Base-by-base conservation (phyloP, 2,329 filamentous ascomycete genomes). In the Zalaria sp. region DNA sequence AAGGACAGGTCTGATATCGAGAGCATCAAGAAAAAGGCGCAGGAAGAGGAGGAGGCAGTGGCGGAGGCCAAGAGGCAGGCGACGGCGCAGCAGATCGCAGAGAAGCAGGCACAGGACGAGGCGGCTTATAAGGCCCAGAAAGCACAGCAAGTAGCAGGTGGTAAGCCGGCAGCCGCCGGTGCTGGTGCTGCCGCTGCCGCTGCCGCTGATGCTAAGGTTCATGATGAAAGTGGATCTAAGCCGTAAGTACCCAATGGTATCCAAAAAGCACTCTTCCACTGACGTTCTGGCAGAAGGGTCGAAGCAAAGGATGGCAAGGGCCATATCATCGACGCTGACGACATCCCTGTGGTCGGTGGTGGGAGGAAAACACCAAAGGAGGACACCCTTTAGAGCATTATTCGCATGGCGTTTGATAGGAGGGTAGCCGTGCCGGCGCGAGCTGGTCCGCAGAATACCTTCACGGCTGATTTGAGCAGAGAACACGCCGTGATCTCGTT, bases 1-100 rank as follows among this genome's bases (percentile, higher is more conserved):
- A 81, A 88, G 60, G 89, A 95, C 58, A 93, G 91, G 65, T 72
- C 78, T 4, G 77, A 80, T 34, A 80, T 95, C 52, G 74, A 82
- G 46, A 66, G 83, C 41, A 74, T 75, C 5, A 57, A 70, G 49
- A 58, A 61, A 35, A 64, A 65, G 42, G 51, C 54, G 38, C 44
- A 45, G 35, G 37, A 49, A 43, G 42, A 46, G 42, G 47, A 50
- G 28, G 35, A 41, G 25, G 45, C 47, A 29, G 42, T 40, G 29
- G 35, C 32, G 3, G 39, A 25, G 10, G 39, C 34, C 5, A 43
- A 45, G 36, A 37, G 18, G 18, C 18, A 18, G 18, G 18, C 18
- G 44, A 43, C 5, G 41, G 39, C 25, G 46, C 41, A 26, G 48
- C 40, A 25, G 39, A 31, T 35, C 32, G 35, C 37, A 37, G 47